These are phyloP conservation scores for Aspergillus incahuasiensis DNA, from an alignment of 495 filamentous ascomycete genomes.

Conservation along the genomic window DNA sequence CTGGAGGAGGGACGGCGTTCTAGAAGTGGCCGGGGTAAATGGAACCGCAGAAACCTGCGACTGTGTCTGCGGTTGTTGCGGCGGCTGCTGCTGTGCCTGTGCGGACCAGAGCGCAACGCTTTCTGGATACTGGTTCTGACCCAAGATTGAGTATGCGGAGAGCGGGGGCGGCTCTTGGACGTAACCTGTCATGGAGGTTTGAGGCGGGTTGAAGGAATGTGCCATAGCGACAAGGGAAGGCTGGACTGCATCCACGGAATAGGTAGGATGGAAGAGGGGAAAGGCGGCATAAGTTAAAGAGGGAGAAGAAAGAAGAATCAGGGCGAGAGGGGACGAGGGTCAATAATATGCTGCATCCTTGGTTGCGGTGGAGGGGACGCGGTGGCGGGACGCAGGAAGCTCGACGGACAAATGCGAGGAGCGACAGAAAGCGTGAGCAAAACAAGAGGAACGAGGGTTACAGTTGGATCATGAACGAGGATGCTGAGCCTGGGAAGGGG, in stretches of 20 bases:
- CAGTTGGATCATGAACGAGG: not conserved
- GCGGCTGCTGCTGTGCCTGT: constrained; percentile 11
- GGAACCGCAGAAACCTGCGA: constrained; percentile 16
- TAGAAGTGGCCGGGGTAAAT: constrained; percentile 22
- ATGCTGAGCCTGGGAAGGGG: not conserved
- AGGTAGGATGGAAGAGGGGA: constrained; percentile 2
- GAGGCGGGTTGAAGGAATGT: constrained; percentile 31
- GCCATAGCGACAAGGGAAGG: constrained; percentile 26
- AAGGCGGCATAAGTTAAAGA: constrained; percentile 15
- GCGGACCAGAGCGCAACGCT: constrained; percentile 41
- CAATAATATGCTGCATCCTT: constrained; percentile 2
- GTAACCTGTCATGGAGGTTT: constrained; percentile 30
- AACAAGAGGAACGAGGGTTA: constrained; percentile 1
- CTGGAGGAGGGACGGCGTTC: constrained; percentile 30
- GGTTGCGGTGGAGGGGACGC: not conserved
- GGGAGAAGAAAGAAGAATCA: constrained; percentile 10
- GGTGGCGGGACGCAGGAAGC: constrained; percentile 1
- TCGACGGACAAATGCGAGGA: not conserved
- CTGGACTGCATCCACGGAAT: constrained; percentile 17
- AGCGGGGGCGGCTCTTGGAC: constrained; percentile 20
- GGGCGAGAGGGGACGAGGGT: not conserved
- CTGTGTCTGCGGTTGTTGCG: constrained; percentile 3
- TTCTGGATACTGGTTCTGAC: constrained; percentile 36
- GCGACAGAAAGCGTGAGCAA: constrained; percentile 1
- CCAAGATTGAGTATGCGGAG: constrained; percentile 36